These are phyloP conservation scores for Cyamopsis tetragonoloba DNA, from an alignment of 306 rosid genomes.

Conservation along the genomic window DNA sequence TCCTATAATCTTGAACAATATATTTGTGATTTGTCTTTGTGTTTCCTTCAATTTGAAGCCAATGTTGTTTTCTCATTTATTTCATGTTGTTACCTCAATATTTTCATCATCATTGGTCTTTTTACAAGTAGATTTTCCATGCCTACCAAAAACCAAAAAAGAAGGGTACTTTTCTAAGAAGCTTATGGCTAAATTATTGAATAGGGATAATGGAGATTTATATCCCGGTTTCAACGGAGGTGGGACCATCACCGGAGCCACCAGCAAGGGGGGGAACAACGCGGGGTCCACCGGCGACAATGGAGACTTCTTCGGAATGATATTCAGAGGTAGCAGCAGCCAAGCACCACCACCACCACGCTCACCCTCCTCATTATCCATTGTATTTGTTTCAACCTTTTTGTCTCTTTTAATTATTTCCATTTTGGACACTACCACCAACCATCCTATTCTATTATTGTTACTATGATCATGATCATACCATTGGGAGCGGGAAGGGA, in stretches of 20 bases:
- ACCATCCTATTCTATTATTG: constrained; percentile 37
- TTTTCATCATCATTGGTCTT: neutral
- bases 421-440: constrained; percentile 45
- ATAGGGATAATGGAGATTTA: constrained; percentile 61
- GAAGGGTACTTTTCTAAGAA: neutral
- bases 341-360: constrained; percentile 43
- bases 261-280: constrained; percentile 38
- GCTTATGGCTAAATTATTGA: constrained; percentile 24
- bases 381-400: constrained; percentile 33
- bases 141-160: constrained; percentile 1
- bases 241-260: constrained; percentile 53
- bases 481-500: constrained; percentile 21
- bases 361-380: constrained; percentile 28
- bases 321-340: constrained; percentile 54
- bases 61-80: neutral
- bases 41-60: constrained; percentile 19
- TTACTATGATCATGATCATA: constrained; percentile 27
- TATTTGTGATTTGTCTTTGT: constrained; percentile 3
- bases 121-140: neutral
- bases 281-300: constrained; percentile 44
- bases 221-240: constrained; percentile 45
- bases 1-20: no score
- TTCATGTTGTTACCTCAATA: neutral
- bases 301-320: constrained; percentile 78
- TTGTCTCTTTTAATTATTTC: constrained; percentile 54